These are phyloP conservation scores for Candida sp. DNA, from an alignment of 1,139 yeast species.

Conservation along the genomic window DNA sequence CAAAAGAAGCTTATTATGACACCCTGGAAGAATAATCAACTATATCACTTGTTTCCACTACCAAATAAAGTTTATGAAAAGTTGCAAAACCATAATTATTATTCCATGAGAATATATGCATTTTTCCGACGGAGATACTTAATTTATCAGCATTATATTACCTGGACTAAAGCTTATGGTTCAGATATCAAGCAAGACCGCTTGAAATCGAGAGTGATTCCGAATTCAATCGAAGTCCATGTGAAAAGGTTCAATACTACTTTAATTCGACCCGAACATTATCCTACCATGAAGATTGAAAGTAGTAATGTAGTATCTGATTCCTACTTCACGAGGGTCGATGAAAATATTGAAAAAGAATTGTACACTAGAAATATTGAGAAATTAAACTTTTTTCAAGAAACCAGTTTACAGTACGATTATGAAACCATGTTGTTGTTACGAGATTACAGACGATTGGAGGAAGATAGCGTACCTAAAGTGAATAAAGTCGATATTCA, in stretches of 20 bases:
- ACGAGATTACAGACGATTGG: constrained; percentile 24
- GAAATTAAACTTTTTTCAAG: constrained; percentile 23
- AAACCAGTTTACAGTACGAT: constrained; percentile 21
- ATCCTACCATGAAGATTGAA: constrained; percentile 17
- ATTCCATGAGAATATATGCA: constrained; percentile 22
- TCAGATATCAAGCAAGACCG: constrained; percentile 10
- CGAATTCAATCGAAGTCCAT: constrained; percentile 19
- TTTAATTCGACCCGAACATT: constrained; percentile 30
- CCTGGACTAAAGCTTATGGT: constrained; percentile 15
- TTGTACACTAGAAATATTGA: constrained; percentile 27
- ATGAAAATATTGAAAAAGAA: constrained; percentile 18
- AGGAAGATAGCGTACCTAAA: constrained; percentile 5
- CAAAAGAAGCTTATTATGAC: constrained; percentile 12
- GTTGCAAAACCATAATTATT: constrained; percentile 24
- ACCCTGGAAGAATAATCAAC: constrained; percentile 8
- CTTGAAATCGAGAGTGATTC: constrained; percentile 14
- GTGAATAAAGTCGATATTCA: constrained; percentile 6
- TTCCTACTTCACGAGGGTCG: constrained; percentile 16
- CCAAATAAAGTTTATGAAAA: constrained; percentile 12
- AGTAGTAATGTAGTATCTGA: not conserved
- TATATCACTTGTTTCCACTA: not conserved
- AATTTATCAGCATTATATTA: constrained; percentile 15
- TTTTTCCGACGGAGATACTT: constrained; percentile 21
- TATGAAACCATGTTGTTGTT: constrained; percentile 21
- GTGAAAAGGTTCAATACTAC: constrained; percentile 25